A percentile compares a stretch with the other conserved stretches of the same genome.
Conservation (phyloP, 768 basidiomycete genomes). For the Suillus americanus region DNA sequence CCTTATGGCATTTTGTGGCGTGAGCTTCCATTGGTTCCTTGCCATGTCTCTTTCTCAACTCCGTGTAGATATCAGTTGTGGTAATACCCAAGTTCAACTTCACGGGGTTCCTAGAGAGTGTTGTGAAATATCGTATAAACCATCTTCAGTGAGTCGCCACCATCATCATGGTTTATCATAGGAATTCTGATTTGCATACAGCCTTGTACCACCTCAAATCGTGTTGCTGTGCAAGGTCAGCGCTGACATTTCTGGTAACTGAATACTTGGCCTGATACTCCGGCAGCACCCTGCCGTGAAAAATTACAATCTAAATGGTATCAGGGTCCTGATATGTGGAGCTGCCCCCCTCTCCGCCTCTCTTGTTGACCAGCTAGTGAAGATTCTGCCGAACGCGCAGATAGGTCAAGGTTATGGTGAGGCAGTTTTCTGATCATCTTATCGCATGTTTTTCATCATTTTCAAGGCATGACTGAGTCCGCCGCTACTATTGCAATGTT, state of each 20-base stretch:
- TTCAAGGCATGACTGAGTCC: slow-evolving; percentile 65
- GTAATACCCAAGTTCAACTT: slow-evolving; percentile 65
- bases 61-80: slow-evolving; percentile 50
- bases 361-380: slow-evolving; percentile 43
- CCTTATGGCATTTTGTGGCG: slow-evolving; percentile 52
- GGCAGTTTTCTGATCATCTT: slow-evolving; percentile 2
- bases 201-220: slow-evolving; percentile 65
- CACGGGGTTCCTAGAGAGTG: slow-evolving; percentile 58
- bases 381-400: slow-evolving; percentile 55
- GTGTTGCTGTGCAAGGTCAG: slow-evolving; percentile 65
- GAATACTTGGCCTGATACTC: slow-evolving; percentile 4
- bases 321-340: slow-evolving; percentile 56
- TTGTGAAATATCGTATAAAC: slow-evolving; percentile 54
- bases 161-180: neutral
- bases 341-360: slow-evolving; percentile 66
- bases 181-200: slow-evolving; percentile 20
- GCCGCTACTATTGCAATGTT: slow-evolving; percentile 53
- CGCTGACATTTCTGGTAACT: neutral
- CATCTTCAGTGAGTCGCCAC: slow-evolving; percentile 49
- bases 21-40: slow-evolving; percentile 24
- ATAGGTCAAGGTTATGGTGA: slow-evolving; percentile 67
- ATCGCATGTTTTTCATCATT: neutral
- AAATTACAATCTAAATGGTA: slow-evolving; percentile 48
- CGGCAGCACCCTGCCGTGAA: slow-evolving; percentile 51
- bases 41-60: slow-evolving; percentile 5